phyloP scores from a whole-genome alignment of 345 rosid species.

The Hibiscus syriacus region DNA sequence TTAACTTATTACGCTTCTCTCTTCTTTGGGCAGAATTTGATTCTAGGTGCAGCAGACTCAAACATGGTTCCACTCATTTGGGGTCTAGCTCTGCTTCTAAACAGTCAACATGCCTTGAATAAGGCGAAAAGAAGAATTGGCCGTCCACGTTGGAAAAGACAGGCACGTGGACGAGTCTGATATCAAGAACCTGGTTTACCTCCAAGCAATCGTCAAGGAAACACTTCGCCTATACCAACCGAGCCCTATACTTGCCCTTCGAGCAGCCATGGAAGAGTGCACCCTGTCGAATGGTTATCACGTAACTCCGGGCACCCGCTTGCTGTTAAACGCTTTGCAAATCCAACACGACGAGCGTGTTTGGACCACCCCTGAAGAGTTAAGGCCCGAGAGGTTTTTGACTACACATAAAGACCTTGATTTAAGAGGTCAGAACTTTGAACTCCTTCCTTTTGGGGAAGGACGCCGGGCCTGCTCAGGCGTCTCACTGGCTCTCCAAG shows the following conservation, averaged over 20 bases:
- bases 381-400: background rate
- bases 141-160: slow-evolving; percentile 15
- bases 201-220: too few species aligned
- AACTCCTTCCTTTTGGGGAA: slow-evolving; percentile 27
- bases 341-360: background rate
- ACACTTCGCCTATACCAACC: too few species aligned
- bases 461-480: slow-evolving; percentile 35
- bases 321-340: background rate
- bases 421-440: slow-evolving; percentile 27
- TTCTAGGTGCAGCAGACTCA: too few species aligned
- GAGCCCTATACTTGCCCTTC: too few species aligned
- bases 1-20: background rate
- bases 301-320: background rate
- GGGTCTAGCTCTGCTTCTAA: slow-evolving; percentile 15
- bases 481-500: too few species aligned
- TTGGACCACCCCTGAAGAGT: background rate
- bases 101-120: background rate
- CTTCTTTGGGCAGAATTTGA: slow-evolving; percentile 5
- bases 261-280: too few species aligned
- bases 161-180: slow-evolving; percentile 17
- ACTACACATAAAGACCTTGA: too few species aligned
- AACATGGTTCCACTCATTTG: too few species aligned
- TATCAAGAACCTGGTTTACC: too few species aligned
- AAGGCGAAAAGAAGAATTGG: slow-evolving; percentile 16
- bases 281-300: background rate